Conservation (phyloP, 129 eudicot genomes). For the Scalesia atractyloides region DNA sequence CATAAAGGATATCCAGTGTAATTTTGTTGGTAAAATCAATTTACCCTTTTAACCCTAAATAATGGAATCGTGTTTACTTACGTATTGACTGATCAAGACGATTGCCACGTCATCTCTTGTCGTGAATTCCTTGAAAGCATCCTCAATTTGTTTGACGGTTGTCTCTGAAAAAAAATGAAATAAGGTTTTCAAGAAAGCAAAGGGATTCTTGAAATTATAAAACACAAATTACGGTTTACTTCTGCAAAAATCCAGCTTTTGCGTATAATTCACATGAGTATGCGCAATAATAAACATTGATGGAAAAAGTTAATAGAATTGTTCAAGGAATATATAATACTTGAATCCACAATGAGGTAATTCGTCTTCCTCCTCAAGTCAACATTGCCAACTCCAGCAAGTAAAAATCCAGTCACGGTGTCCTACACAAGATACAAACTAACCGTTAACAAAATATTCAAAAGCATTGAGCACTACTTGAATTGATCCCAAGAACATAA, state of each 20-base stretch:
- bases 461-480: background rate
- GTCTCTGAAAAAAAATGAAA: slow-evolving; percentile 63
- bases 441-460: background rate
- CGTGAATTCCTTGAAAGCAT: slow-evolving; percentile 89
- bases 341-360: slow-evolving; percentile 93
- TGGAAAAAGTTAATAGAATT: background rate
- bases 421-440: slow-evolving; percentile 53
- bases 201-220: background rate
- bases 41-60: too few relatives aligned
- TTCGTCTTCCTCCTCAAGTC: slow-evolving; percentile 97
- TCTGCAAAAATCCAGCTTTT: background rate
- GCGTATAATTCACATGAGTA: slow-evolving; percentile 13
- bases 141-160: slow-evolving; percentile 89
- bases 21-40: too few relatives aligned
- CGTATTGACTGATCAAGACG: slow-evolving; percentile 91
- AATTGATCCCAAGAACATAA: slow-evolving; percentile 3
- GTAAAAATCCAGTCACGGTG: slow-evolving; percentile 87
- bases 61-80: slow-evolving; percentile 46
- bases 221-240: background rate
- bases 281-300: slow-evolving; percentile 7
- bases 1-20: too few relatives aligned
- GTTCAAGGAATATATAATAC: slow-evolving; percentile 41
- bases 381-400: slow-evolving; percentile 98
- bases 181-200: background rate
- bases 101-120: slow-evolving; percentile 94